Base-by-base conservation (phyloP, 148 eudicot species). In the Diospyros kaki region DNA sequence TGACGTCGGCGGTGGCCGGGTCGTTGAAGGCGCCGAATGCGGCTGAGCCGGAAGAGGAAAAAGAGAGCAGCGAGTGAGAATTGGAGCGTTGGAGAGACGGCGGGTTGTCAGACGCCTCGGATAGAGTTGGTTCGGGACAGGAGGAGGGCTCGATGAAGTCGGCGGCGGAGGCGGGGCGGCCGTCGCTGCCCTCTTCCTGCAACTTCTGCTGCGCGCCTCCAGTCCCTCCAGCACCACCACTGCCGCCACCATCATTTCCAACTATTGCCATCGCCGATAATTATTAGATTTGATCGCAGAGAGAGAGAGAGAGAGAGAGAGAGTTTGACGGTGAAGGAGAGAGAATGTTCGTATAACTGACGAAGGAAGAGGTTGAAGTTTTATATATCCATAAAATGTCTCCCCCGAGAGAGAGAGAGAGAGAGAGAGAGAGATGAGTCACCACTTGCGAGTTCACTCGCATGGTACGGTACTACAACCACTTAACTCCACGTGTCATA, bases 1-100 rank as follows among this genome's bases (percentile, higher is more conserved):
- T 76, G 65, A 90, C 92, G 79, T 88, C 98, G 4, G 96, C 84
- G 79, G 96, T 81, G 78, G 87, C 53, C 54, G 92, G 54, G 72
- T 92, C 96, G 77, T 90, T 87, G 82, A 91, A 94, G 0, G 87
- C 91, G 58, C 85, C 81, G 74, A 55, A 14, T 28, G 66, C 71
- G 0, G 17, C 14, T 28, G 28, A 28, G 28, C 13, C 41, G 73
- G 77, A 41, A 55, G 77, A 70, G 68, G 74, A 66, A 56, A 40
- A 65, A 72, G 68, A 56, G 42, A 60, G 66, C 18, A 70, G 61
- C 52, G 48, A 66, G n/a, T 66, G 81, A 56, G 83, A 71, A 12
- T 82, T 71, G 76, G 76, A 53, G 64, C 87, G 85, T 81, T 79
- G 83, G 69, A 77, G 69, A 15, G 9, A 1, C 18, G 63, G 53